Evolutionary conservation across 306 rosid species (phyloP), one percentile per base, ranked within the genome.

Genomic region (Senna siamea): DNA sequence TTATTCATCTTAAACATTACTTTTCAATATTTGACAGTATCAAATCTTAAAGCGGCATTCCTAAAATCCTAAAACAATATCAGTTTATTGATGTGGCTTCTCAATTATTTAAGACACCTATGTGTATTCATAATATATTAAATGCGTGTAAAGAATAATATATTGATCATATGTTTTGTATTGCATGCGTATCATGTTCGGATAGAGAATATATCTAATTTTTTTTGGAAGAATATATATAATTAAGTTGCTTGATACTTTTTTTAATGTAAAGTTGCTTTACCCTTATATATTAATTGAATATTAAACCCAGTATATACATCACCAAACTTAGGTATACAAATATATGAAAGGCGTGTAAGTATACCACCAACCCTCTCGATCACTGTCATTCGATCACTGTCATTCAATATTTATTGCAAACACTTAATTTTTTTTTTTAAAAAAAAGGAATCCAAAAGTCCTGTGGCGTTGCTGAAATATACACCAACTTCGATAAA

Each of bases 401-500:
- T n/a, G n/a, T n/a, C n/a, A n/a, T n/a, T n/a, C n/a, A n/a, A n/a
- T n/a, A n/a, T n/a, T n/a, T n/a, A n/a, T n/a, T n/a, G n/a, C n/a
- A n/a, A n/a, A n/a, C n/a, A n/a, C n/a, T n/a, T n/a, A n/a, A n/a
- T n/a, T n/a, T n/a, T n/a, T n/a, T n/a, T n/a, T n/a, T n/a, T n/a
- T n/a, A n/a, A n/a, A n/a, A n/a, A n/a, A n/a, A n/a, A n/a, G n/a
- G n/a, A n/a, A n/a, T n/a, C n/a, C n/a, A n/a, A n/a, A n/a, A n/a
- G n/a, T n/a, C n/a, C n/a, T n/a, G n/a, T n/a, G n/a, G n/a, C 40
- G 62, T 20, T 20, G 60, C 8, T 3, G 63, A 48, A n/a, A 37
- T 23, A 3, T 26, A 56, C 43, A 50, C 9, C 71, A 62, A 50
- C 5, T 9, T 51, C 14, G 71, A 74, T 51, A 62, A 62, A 74